Percentiles rank a stretch among this genome's conserved stretches.
Evolutionary conservation across 1,284 basidiomycete genomes (phyloP).

Genomic region (Puccinia hordei): DNA sequence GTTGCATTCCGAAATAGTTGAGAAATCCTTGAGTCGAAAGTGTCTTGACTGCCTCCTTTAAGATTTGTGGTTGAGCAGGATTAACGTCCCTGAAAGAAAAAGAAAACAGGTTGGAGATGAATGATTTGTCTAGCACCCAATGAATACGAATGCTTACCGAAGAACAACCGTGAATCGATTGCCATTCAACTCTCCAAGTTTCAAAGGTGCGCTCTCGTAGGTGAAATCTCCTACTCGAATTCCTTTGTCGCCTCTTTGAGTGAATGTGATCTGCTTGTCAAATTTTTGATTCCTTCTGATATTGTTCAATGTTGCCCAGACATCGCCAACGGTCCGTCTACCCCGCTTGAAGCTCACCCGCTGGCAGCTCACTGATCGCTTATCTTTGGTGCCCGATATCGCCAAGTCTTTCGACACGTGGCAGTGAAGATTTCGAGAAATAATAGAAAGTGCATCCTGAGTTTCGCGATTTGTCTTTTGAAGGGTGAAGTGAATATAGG

Average conservation of each 20-base stretch:
- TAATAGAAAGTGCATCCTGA: slow-evolving; percentile 82
- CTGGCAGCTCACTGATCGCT: slow-evolving; percentile 92
- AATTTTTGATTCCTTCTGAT: slow-evolving; percentile 15
- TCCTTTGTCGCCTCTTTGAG: slow-evolving; percentile 81
- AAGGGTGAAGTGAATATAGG: slow-evolving; percentile 92
- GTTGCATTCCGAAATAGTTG: slow-evolving; percentile 98
- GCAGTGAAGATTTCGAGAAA: slow-evolving; percentile 58
- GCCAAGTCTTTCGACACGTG: slow-evolving; percentile 69
- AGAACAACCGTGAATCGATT: slow-evolving; percentile 94
- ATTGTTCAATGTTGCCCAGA: slow-evolving; percentile 59
- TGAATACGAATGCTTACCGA: slow-evolving; percentile 59
- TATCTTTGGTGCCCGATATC: slow-evolving; percentile 96
- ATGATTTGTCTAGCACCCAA: neutral
- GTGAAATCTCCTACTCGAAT: slow-evolving; percentile 83
- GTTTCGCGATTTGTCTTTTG: slow-evolving; percentile 98
- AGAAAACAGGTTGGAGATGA: neutral
- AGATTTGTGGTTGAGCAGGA: slow-evolving; percentile 69
- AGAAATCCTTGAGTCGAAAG: slow-evolving; percentile 87
- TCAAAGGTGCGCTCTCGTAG: slow-evolving; percentile 77
- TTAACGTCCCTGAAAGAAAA: slow-evolving; percentile 67
- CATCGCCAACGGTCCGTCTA: slow-evolving; percentile 73
- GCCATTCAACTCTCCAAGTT: slow-evolving; percentile 91
- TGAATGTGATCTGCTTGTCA: slow-evolving; percentile 59
- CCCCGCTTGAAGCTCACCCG: slow-evolving; percentile 80
- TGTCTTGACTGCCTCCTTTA: slow-evolving; percentile 76